phyloP scores from a whole-genome alignment of 257 asterid genomes.

The Rubia yunnanensis region DNA sequence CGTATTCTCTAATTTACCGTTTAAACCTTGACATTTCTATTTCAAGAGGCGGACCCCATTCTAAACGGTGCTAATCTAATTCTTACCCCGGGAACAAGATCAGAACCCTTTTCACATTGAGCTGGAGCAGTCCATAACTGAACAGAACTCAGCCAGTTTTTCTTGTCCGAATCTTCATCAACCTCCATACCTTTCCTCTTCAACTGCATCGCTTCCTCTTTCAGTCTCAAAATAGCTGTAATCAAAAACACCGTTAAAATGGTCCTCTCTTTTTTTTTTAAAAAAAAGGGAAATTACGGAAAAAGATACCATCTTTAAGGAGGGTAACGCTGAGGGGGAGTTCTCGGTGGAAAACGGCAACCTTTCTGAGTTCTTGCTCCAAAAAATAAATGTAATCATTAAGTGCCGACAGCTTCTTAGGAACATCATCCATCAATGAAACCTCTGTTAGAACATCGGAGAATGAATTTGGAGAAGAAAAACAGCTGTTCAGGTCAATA shows the following conservation, averaged over 20 bases:
- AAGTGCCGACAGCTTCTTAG: slow-evolving; percentile 17
- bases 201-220: slow-evolving; percentile 26
- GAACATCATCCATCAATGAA: slow-evolving; percentile 19
- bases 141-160: slow-evolving; percentile 43
- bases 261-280: neutral
- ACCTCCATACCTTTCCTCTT: slow-evolving; percentile 15
- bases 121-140: slow-evolving; percentile 54
- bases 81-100: neutral
- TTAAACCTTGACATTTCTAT: too few species aligned
- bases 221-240: slow-evolving; percentile 42
- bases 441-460: slow-evolving; percentile 31
- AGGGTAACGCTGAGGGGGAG: slow-evolving; percentile 27
- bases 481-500: slow-evolving; percentile 16
- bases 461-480: slow-evolving; percentile 28
- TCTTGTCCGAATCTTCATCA: slow-evolving; percentile 37
- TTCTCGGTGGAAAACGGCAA: slow-evolving; percentile 24
- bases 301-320: slow-evolving; percentile 27
- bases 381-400: slow-evolving; percentile 13
- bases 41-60: too few species aligned
- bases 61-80: too few species aligned
- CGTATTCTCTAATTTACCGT: too few species aligned
- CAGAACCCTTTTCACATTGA: slow-evolving; percentile 19
- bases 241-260: neutral
- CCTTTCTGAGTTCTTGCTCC: slow-evolving; percentile 28
- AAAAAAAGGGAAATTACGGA: neutral